These are phyloP conservation scores for Trypanosoma conorhini DNA, from an alignment of 208 protist species.

Conservation along the genomic window DNA sequence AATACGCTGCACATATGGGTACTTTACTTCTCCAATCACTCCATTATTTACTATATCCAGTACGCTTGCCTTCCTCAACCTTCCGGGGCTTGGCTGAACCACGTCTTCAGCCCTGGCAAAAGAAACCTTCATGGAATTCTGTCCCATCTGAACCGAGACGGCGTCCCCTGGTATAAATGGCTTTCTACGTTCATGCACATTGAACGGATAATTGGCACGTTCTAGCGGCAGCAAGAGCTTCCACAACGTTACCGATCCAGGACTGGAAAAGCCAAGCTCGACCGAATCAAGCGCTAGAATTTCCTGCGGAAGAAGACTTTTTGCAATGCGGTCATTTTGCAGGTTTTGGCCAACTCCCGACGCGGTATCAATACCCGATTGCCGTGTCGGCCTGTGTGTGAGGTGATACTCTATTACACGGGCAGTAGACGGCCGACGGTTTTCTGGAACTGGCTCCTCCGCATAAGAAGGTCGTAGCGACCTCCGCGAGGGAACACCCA, in stretches of 20 bases:
- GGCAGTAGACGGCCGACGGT: not conserved
- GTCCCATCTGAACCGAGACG: slow-evolving; percentile 16
- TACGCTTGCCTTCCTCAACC: not conserved
- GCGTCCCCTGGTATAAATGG: slow-evolving; percentile 29
- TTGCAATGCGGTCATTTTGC: not conserved
- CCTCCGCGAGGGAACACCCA: not conserved
- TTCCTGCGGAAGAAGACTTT: slow-evolving; percentile 3
- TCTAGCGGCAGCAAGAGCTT: slow-evolving; percentile 10
- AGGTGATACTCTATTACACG: not conserved
- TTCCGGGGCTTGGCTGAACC: not conserved
- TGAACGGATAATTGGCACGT: slow-evolving; percentile 17
- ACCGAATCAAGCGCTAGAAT: slow-evolving; percentile 10
- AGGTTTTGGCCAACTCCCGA: not conserved
- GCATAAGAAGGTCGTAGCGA: not conserved
- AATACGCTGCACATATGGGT: slow-evolving; percentile 10
- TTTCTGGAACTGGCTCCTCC: not conserved
- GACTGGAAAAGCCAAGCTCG: slow-evolving; percentile 12
- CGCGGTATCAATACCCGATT: not conserved
- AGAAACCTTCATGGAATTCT: slow-evolving; percentile 5
- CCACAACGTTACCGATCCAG: slow-evolving; percentile 13
- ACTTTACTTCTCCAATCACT: slow-evolving; percentile 22
- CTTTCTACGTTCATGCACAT: slow-evolving; percentile 20
- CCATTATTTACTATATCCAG: not conserved
- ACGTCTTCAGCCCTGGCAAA: slow-evolving; percentile 18
- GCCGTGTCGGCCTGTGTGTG: not conserved